Conservation (phyloP, 2,329 filamentous ascomycete genomes). For the Scedosporium aurantiacum region DNA sequence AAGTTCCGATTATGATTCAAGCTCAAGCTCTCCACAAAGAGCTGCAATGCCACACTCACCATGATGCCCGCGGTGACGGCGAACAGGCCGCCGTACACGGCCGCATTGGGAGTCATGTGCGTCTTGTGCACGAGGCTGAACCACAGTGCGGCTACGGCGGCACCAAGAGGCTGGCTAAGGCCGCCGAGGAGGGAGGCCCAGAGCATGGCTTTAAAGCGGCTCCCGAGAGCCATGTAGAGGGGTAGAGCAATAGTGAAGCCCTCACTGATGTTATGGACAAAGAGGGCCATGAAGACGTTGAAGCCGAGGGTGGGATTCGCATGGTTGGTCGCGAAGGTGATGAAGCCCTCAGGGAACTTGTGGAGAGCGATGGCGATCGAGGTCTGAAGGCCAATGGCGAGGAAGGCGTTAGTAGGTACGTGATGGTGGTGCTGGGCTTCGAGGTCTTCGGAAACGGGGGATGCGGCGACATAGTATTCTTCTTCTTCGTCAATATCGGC, state of each 20-base stretch:
- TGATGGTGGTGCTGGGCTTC: constrained; percentile 74
- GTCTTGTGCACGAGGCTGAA: constrained; percentile 51
- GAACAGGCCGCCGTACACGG: constrained; percentile 73
- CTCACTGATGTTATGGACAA: constrained; percentile 97
- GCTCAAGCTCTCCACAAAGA: constrained; percentile 77
- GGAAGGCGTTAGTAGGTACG: constrained; percentile 84
- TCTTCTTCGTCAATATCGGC: not conserved
- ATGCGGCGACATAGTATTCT: not conserved
- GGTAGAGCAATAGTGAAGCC: constrained; percentile 91
- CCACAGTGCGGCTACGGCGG: constrained; percentile 74
- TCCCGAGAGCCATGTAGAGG: constrained; percentile 80
- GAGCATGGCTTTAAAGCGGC: constrained; percentile 68
- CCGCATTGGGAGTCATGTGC: constrained; percentile 38
- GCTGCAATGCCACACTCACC: constrained; percentile 80
- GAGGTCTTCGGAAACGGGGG: constrained; percentile 18
- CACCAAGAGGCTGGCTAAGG: constrained; percentile 76
- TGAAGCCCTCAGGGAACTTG: constrained; percentile 79
- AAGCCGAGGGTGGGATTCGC: constrained; percentile 81
- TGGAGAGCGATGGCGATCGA: constrained; percentile 91
- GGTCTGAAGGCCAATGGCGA: constrained; percentile 91
- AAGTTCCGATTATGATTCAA: constrained; percentile 69
- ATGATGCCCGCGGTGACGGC: constrained; percentile 87
- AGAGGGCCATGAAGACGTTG: constrained; percentile 87
- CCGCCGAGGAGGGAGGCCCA: constrained; percentile 80
- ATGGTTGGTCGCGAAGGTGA: constrained; percentile 96